Evolutionary conservation across 352 stramenopile species (phyloP).

Genomic region (Pythium pyrilobum): DNA sequence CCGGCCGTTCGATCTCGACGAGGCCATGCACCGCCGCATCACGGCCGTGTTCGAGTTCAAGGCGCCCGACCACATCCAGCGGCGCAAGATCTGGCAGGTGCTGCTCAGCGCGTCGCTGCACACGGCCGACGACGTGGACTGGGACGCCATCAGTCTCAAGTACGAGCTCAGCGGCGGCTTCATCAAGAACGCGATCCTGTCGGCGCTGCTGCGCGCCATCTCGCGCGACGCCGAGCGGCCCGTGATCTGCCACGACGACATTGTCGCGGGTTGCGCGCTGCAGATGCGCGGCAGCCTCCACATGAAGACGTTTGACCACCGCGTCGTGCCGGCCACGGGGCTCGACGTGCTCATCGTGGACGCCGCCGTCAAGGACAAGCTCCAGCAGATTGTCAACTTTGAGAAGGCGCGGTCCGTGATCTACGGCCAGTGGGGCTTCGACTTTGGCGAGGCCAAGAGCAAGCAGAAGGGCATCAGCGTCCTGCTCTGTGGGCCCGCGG

Average conservation of each 20-base stretch:
- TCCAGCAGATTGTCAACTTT: constrained; percentile 71
- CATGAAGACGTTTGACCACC: constrained; percentile 88
- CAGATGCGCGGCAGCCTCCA: constrained; percentile 86
- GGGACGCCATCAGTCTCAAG: constrained; percentile 78
- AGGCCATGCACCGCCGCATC: constrained; percentile 89
- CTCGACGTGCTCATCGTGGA: constrained; percentile 73
- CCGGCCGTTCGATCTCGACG: constrained; percentile 83
- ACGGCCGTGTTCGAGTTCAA: constrained; percentile 88
- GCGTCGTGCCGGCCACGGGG: constrained; percentile 69
- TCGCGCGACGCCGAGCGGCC: constrained; percentile 44
- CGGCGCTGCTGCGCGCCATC: constrained; percentile 75
- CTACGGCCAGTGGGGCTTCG: constrained; percentile 83
- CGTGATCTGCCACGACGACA: constrained; percentile 71
- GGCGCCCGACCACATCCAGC: constrained; percentile 75
- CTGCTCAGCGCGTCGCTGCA: constrained; percentile 46
- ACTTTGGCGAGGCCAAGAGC: constrained; percentile 74
- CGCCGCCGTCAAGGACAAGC: constrained; percentile 53
- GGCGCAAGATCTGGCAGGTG: constrained; percentile 82
- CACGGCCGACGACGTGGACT: constrained; percentile 68
- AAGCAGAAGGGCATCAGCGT: constrained; percentile 83
- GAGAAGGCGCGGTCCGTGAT: constrained; percentile 84
- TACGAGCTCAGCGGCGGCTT: constrained; percentile 88
- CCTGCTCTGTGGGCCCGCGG: constrained; percentile 58
- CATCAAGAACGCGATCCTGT: constrained; percentile 90
- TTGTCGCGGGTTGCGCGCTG: constrained; percentile 73